phyloP scores from a whole-genome alignment of 805 yeast genomes.

The Teunomyces lycoperdinae region DNA sequence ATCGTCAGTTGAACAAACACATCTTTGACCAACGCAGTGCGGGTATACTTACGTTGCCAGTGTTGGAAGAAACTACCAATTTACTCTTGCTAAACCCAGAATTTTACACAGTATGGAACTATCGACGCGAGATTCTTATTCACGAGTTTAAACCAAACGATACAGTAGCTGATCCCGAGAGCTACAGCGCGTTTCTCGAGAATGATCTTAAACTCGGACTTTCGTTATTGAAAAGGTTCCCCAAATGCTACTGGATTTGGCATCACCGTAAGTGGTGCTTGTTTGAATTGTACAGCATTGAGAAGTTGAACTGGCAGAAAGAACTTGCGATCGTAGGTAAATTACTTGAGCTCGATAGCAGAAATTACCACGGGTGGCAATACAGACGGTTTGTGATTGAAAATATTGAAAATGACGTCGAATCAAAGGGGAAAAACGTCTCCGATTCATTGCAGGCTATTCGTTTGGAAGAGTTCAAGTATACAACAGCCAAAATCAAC shows the following conservation, averaged over 20 bases:
- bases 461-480: constrained; percentile 58
- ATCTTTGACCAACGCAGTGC: constrained; percentile 35
- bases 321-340: constrained; percentile 72
- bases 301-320: constrained; percentile 57
- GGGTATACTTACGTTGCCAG: constrained; percentile 18
- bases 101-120: constrained; percentile 87
- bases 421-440: constrained; percentile 1
- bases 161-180: constrained; percentile 4
- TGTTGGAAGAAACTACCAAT: constrained; percentile 53
- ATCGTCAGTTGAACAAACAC: constrained; percentile 43
- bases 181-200: constrained; percentile 34
- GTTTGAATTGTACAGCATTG: constrained; percentile 39
- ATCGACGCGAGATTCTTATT: constrained; percentile 66
- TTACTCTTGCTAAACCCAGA: constrained; percentile 76
- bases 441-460: constrained; percentile 21
- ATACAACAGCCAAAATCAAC: constrained; percentile 75
- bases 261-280: constrained; percentile 86
- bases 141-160: constrained; percentile 21
- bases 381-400: constrained; percentile 73
- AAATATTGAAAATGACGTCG: constrained; percentile 28
- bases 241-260: constrained; percentile 98
- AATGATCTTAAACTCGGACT: constrained; percentile 63
- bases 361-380: constrained; percentile 96
- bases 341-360: constrained; percentile 65
- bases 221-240: constrained; percentile 57